Percentiles rank a stretch among this genome's conserved stretches.
These are phyloP conservation scores for Fagopyrum esculentum DNA, from an alignment of 148 eudicot species.

Conservation along the genomic window DNA sequence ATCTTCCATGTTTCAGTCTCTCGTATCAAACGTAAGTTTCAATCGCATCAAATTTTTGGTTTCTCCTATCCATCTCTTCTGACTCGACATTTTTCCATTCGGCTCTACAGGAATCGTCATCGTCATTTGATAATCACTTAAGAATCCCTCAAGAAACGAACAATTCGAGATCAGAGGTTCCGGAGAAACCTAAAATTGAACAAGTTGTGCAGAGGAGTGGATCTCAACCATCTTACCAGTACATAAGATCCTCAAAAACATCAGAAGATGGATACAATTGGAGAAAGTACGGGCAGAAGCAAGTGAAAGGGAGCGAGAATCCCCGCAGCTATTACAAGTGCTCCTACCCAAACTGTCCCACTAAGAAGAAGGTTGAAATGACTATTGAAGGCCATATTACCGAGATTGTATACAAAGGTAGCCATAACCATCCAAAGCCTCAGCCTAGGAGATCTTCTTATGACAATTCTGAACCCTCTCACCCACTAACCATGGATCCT, in stretches of 20 bases:
- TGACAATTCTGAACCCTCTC: slow-evolving; percentile 8
- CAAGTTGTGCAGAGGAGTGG: slow-evolving; percentile 10
- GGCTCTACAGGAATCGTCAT: slow-evolving; percentile 25
- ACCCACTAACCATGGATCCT: slow-evolving; percentile 2
- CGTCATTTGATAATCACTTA: slow-evolving; percentile 28
- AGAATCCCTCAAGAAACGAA: slow-evolving; percentile 13
- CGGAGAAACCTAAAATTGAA: slow-evolving; percentile 21
- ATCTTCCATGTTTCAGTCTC: slow-evolving; percentile 20
- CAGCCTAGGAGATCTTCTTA: slow-evolving; percentile 42
- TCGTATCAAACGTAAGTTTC: slow-evolving; percentile 28
- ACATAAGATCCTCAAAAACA: slow-evolving; percentile 45
- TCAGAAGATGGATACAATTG: slow-evolving; percentile 71
- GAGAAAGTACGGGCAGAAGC: slow-evolving; percentile 82
- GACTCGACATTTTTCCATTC: background rate
- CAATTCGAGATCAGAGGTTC: slow-evolving; percentile 15
- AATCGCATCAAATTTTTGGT: background rate
- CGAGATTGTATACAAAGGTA: slow-evolving; percentile 76
- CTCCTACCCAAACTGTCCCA: slow-evolving; percentile 58
- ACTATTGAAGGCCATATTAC: slow-evolving; percentile 57
- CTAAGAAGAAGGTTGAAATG: slow-evolving; percentile 73
- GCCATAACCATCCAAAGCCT: slow-evolving; percentile 77
- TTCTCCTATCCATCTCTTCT: slow-evolving; percentile 6
- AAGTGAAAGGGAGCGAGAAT: slow-evolving; percentile 76
- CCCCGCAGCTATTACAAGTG: slow-evolving; percentile 87
- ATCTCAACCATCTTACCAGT: slow-evolving; percentile 34